Percentiles rank a stretch among this genome's conserved stretches.
phyloP scores from a whole-genome alignment of 306 rosid species.

The Cucurbita maxima region DNA sequence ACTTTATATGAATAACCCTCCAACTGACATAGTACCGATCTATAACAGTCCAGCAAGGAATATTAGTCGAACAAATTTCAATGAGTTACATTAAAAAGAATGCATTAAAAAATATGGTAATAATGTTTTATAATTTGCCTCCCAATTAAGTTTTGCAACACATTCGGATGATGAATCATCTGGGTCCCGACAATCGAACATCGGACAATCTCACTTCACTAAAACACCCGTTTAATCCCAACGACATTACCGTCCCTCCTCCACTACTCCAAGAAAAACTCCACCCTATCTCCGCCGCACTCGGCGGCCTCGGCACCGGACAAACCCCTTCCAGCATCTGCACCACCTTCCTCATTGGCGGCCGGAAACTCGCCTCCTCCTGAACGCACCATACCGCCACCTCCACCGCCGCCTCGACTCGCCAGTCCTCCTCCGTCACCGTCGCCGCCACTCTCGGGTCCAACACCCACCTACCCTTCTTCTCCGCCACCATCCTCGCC shows the following conservation, averaged over 20 bases:
- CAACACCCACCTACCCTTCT: conserved; percentile 28
- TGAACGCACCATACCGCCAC: conserved; percentile 26
- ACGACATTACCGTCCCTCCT: background rate
- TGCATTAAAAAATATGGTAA: too few relatives aligned
- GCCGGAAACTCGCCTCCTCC: conserved; percentile 24
- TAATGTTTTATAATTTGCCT: too few relatives aligned
- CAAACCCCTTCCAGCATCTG: conserved; percentile 24
- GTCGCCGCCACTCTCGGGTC: conserved; percentile 26
- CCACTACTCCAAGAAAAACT: conserved; percentile 20
- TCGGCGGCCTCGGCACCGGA: conserved; percentile 5
- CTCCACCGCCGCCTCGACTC: conserved; percentile 16
- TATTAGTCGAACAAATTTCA: too few relatives aligned
- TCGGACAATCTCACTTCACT: conserved; percentile 17
- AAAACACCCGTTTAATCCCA: background rate
- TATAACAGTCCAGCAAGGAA: too few relatives aligned
- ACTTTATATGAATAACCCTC: too few relatives aligned
- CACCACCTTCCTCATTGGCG: conserved; percentile 28
- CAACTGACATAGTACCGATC: too few relatives aligned
- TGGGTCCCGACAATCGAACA: conserved; percentile 19
- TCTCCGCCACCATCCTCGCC: conserved; percentile 27
- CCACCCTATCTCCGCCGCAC: conserved; percentile 2
- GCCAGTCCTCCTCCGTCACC: conserved; percentile 25
- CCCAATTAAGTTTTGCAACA: too few relatives aligned
- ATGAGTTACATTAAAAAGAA: too few relatives aligned
- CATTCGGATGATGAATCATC: background rate